phyloP scores from a whole-genome alignment of 2,329 filamentous ascomycete genomes.

The Calonectria pteridis region DNA sequence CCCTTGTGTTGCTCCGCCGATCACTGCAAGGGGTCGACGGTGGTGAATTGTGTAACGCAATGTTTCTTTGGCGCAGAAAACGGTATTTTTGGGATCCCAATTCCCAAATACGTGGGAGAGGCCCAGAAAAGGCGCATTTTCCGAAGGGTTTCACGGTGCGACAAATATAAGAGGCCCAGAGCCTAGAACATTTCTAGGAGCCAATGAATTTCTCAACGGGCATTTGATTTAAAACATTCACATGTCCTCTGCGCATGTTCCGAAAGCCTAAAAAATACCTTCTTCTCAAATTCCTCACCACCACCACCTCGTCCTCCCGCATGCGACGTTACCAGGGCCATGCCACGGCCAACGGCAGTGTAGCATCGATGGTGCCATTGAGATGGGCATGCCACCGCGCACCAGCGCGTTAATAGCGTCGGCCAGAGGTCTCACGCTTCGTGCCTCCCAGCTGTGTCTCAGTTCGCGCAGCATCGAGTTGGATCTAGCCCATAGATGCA shows the following conservation, averaged over 20 bases:
- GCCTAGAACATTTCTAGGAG: slow-evolving; percentile 11
- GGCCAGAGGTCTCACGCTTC: neutral
- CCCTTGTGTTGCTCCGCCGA: neutral
- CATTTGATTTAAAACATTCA: neutral
- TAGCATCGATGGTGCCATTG: slow-evolving; percentile 7
- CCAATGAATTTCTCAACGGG: neutral
- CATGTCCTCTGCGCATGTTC: neutral
- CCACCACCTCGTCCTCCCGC: too few relatives aligned
- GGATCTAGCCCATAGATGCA: neutral
- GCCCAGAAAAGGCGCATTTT: neutral
- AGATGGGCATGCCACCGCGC: slow-evolving; percentile 4
- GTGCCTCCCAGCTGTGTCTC: slow-evolving; percentile 2
- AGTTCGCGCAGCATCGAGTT: neutral
- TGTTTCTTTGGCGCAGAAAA: neutral
- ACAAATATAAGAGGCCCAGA: neutral
- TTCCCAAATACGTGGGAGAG: slow-evolving; percentile 1
- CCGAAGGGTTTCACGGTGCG: neutral
- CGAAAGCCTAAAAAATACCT: neutral
- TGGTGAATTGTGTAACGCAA: slow-evolving; percentile 1
- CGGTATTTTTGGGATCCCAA: neutral
- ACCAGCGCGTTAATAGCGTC: slow-evolving; percentile 7
- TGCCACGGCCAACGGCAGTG: neutral
- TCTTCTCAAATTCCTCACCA: neutral
- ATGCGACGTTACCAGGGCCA: slow-evolving; percentile 2
- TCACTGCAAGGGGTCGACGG: slow-evolving; percentile 4